Percentiles rank a stretch among this genome's conserved stretches.
phyloP scores from a whole-genome alignment of 2,329 filamentous ascomycete species.

The Xylaria multiplex region DNA sequence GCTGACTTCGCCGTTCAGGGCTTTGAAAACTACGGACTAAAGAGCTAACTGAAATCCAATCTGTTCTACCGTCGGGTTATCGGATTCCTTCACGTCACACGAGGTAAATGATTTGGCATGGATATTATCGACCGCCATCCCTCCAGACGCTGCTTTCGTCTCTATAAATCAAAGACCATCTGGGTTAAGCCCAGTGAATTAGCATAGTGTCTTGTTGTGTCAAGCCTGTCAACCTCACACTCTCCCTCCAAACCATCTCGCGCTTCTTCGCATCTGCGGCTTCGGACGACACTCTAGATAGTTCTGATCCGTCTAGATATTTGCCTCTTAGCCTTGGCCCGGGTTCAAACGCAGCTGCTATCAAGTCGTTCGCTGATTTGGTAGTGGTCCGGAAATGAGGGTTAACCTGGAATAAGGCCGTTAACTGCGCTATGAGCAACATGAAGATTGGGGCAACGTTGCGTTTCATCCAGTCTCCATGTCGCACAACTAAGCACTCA shows the following conservation, averaged over 20 bases:
- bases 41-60: neutral
- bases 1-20: neutral
- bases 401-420: slow-evolving; percentile 9
- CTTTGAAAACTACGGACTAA: neutral
- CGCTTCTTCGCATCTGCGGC: slow-evolving; percentile 32
- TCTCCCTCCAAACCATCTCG: slow-evolving; percentile 38
- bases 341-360: slow-evolving; percentile 1
- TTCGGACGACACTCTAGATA: slow-evolving; percentile 24
- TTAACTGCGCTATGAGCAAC: neutral
- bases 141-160: too few species aligned
- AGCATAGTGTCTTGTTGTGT: neutral
- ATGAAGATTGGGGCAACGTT: slow-evolving; percentile 10
- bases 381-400: slow-evolving; percentile 11
- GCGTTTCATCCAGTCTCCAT: slow-evolving; percentile 12
- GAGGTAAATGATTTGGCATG: too few species aligned
- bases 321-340: slow-evolving; percentile 10
- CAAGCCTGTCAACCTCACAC: slow-evolving; percentile 20
- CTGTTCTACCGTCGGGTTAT: too few species aligned
- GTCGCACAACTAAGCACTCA: slow-evolving; percentile 2
- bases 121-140: too few species aligned
- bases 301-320: slow-evolving; percentile 28
- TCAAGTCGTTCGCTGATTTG: slow-evolving; percentile 6
- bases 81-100: too few species aligned
- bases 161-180: too few species aligned
- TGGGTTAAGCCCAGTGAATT: too few species aligned